A percentile compares a stretch with the other conserved stretches of the same genome.
Evolutionary conservation across 768 basidiomycete genomes (phyloP).

Genomic region (Brasilioporus rufonigricans): DNA sequence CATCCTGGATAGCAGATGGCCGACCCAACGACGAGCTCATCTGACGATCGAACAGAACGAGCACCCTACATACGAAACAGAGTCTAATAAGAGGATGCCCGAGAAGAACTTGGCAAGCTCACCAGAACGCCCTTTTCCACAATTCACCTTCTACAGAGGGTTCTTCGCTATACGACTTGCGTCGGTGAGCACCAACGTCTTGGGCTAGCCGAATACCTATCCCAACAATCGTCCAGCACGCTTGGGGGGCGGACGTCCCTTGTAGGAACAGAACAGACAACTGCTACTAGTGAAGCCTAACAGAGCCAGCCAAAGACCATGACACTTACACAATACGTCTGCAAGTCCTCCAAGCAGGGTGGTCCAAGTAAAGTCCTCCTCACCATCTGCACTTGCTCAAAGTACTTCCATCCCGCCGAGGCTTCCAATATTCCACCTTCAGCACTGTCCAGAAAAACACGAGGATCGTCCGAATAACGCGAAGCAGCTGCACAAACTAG

Average conservation of each 20-base stretch:
- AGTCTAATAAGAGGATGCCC: background rate
- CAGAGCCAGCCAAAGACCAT: constrained; percentile 6
- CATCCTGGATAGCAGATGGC: constrained; percentile 64
- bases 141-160: constrained; percentile 53
- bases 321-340: constrained; percentile 55
- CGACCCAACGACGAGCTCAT: constrained; percentile 57
- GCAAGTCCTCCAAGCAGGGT: constrained; percentile 67
- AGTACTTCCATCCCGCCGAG: constrained; percentile 52
- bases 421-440: constrained; percentile 34
- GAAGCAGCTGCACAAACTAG: constrained; percentile 72
- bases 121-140: constrained; percentile 58
- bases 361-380: constrained; percentile 55
- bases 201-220: constrained; percentile 56
- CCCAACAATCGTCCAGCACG: constrained; percentile 67
- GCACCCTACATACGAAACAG: constrained; percentile 18
- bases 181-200: constrained; percentile 56
- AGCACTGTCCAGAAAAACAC: constrained; percentile 41
- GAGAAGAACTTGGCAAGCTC: background rate
- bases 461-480: constrained; percentile 51
- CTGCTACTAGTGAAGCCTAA: constrained; percentile 29
- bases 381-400: constrained; percentile 54
- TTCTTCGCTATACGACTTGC: constrained; percentile 30
- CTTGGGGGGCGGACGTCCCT: constrained; percentile 58
- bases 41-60: constrained; percentile 30
- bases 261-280: constrained; percentile 53